A percentile compares a stretch with the other conserved stretches of the same genome.
Conservation (phyloP, 768 basidiomycete species). For the Floccularia luteovirens region DNA sequence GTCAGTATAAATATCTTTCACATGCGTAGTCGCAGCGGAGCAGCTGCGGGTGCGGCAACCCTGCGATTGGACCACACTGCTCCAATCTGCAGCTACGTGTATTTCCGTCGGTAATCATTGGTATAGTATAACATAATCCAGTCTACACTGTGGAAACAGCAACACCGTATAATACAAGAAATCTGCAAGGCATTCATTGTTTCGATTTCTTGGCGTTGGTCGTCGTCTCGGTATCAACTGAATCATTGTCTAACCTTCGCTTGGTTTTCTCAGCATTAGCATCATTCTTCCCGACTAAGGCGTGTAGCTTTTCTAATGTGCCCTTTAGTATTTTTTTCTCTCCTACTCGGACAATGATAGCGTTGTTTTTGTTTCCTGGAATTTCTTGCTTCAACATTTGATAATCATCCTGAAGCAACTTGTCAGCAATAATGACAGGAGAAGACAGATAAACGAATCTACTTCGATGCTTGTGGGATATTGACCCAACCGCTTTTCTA, state of each 20-base stretch:
- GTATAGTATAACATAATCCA: too few species aligned
- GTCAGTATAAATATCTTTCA: too few species aligned
- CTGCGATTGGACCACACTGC: too few species aligned
- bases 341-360: conserved; percentile 67
- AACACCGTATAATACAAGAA: neutral
- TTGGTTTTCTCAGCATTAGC: conserved; percentile 3
- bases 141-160: too few species aligned
- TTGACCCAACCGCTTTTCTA: conserved; percentile 39
- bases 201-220: conserved; percentile 3
- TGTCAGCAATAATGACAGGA: conserved; percentile 8
- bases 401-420: conserved; percentile 24
- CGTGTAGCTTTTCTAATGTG: conserved; percentile 14
- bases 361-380: conserved; percentile 43
- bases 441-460: conserved; percentile 12
- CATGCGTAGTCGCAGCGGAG: too few species aligned
- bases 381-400: conserved; percentile 34
- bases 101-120: too few species aligned
- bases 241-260: conserved; percentile 5
- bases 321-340: conserved; percentile 64
- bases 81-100: too few species aligned
- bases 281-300: conserved; percentile 1
- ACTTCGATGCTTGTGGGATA: conserved; percentile 62
- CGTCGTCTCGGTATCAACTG: neutral
- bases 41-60: too few species aligned
- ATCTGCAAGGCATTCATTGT: neutral